Evolutionary conservation across 1,139 yeast species (phyloP).

Genomic region (Hansenula sp.): DNA sequence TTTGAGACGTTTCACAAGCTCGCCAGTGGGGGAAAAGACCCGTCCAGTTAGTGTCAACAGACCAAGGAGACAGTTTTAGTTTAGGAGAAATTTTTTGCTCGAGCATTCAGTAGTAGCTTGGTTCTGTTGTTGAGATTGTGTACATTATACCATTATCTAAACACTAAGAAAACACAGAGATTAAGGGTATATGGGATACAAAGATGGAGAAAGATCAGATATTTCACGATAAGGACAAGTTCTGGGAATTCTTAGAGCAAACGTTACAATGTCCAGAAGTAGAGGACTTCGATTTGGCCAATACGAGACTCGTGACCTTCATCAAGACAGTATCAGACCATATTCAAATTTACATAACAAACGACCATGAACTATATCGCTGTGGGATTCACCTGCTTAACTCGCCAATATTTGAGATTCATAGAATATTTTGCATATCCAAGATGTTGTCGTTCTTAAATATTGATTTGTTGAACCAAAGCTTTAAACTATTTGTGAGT

Average conservation of each 20-base stretch:
- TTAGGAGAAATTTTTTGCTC: too few species aligned
- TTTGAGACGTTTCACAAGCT: too few species aligned
- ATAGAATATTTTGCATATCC: conserved; percentile 39
- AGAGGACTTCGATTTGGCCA: conserved; percentile 20
- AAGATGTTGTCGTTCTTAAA: conserved; percentile 40
- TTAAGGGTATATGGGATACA: too few species aligned
- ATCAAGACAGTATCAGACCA: conserved; percentile 30
- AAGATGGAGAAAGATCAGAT: conserved; percentile 1
- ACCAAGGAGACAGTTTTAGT: too few species aligned
- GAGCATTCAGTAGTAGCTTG: too few species aligned
- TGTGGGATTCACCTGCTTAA: conserved; percentile 31
- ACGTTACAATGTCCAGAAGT: conserved; percentile 15
- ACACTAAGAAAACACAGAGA: too few species aligned
- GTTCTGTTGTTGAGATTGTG: too few species aligned
- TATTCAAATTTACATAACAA: conserved; percentile 25
- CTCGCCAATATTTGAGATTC: conserved; percentile 30
- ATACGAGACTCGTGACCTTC: conserved; percentile 29
- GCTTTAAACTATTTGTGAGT: conserved; percentile 40
- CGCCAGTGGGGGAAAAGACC: too few species aligned
- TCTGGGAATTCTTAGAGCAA: conserved; percentile 29
- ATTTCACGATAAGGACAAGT: conserved; percentile 13
- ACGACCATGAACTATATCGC: conserved; percentile 32
- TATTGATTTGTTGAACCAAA: conserved; percentile 33
- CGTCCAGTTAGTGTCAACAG: too few species aligned
- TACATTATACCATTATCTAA: too few species aligned